phyloP scores from a whole-genome alignment of 352 stramenopile species.

The Phytophthora nicotianae region DNA sequence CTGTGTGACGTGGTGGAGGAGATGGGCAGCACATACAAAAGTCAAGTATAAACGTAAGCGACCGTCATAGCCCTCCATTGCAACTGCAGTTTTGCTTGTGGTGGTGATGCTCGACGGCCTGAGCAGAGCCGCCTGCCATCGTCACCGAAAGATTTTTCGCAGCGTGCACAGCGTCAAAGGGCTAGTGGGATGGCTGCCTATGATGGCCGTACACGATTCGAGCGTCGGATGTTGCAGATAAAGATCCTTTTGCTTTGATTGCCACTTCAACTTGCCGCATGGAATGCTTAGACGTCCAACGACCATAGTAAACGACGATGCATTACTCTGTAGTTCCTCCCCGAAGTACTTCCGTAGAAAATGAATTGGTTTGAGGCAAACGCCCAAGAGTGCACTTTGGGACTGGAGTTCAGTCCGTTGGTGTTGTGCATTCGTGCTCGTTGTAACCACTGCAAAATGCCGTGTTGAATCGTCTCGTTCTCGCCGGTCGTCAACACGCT shows the following conservation, averaged over 20 bases:
- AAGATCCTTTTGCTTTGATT: slow-evolving; percentile 22
- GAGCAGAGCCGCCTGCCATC: slow-evolving; percentile 18
- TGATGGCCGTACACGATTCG: background rate
- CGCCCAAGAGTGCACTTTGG: too few species aligned
- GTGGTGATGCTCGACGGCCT: slow-evolving; percentile 7
- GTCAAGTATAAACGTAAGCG: slow-evolving; percentile 12
- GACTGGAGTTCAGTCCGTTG: too few species aligned
- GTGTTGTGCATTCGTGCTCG: too few species aligned
- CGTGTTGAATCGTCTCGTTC: too few species aligned
- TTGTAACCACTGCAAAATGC: too few species aligned
- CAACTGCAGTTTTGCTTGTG: slow-evolving; percentile 6
- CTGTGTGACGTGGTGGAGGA: slow-evolving; percentile 28
- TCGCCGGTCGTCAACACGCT: too few species aligned
- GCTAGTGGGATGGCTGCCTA: background rate
- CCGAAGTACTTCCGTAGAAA: too few species aligned
- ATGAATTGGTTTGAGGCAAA: too few species aligned
- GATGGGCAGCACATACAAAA: slow-evolving; percentile 26
- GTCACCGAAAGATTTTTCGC: slow-evolving; percentile 18
- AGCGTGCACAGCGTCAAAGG: background rate
- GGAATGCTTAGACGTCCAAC: too few species aligned
- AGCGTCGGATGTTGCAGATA: background rate
- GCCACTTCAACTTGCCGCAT: slow-evolving; percentile 20
- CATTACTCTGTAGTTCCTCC: too few species aligned
- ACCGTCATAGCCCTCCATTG: slow-evolving; percentile 13
- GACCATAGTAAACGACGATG: too few species aligned